phyloP scores from a whole-genome alignment of 2,329 filamentous ascomycete species.

The Fusarium nanum region DNA sequence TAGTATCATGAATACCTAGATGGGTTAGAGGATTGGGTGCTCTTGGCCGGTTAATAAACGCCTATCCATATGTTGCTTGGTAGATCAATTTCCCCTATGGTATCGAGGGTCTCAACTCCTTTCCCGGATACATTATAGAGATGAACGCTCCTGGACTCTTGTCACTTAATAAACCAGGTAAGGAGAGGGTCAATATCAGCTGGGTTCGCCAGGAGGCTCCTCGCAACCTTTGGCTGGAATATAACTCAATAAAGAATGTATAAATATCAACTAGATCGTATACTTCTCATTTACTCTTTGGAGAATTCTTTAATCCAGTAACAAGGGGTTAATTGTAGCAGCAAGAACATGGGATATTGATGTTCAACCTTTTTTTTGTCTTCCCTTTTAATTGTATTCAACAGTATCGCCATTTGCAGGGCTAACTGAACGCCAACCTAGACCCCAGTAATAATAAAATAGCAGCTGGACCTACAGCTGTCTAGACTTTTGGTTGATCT shows the following conservation, averaged over 20 bases:
- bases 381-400: constrained; percentile 19
- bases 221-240: constrained; percentile 80
- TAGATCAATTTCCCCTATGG: constrained; percentile 81
- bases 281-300: not conserved
- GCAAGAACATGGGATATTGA: not conserved
- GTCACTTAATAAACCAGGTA: constrained; percentile 61
- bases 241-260: not conserved
- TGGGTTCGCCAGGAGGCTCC: constrained; percentile 75
- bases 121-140: constrained; percentile 78
- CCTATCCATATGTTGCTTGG: constrained; percentile 87
- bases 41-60: constrained; percentile 81
- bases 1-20: constrained; percentile 62
- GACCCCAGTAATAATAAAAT: constrained; percentile 10
- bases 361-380: constrained; percentile 14
- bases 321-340: not conserved
- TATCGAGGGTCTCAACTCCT: constrained; percentile 83
- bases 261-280: not conserved
- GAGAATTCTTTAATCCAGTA: not conserved
- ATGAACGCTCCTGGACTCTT: constrained; percentile 68
- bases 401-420: constrained; percentile 36
- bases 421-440: constrained; percentile 23
- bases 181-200: constrained; percentile 68
- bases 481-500: constrained; percentile 36
- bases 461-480: constrained; percentile 27
- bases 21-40: constrained; percentile 70